phyloP scores from a whole-genome alignment of 1,284 basidiomycete species.

The Austropuccinia psidii region DNA sequence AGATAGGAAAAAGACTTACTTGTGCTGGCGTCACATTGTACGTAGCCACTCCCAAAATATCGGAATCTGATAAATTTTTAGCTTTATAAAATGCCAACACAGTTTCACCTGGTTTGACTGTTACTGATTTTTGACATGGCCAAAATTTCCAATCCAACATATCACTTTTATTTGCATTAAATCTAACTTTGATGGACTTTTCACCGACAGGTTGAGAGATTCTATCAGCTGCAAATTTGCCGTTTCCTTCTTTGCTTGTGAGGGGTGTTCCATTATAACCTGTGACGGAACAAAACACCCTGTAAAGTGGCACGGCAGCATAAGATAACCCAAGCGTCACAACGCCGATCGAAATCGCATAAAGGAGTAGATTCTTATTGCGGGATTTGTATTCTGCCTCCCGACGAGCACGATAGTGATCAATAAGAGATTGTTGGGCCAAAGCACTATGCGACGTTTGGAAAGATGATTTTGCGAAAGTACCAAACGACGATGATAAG shows the following conservation, averaged over 20 bases:
- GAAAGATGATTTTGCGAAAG: too few relatives aligned
- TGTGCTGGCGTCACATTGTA: constrained; percentile 92
- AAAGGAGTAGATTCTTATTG: constrained; percentile 68
- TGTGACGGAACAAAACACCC: constrained; percentile 94
- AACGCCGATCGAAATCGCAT: constrained; percentile 67
- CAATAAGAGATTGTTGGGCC: neutral
- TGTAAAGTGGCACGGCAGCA: constrained; percentile 92
- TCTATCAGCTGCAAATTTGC: constrained; percentile 49
- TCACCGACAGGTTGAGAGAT: constrained; percentile 62
- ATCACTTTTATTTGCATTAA: constrained; percentile 85
- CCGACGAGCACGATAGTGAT: constrained; percentile 10
- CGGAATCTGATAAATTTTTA: constrained; percentile 71
- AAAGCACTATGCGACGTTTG: too few relatives aligned
- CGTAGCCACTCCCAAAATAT: constrained; percentile 96
- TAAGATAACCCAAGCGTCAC: constrained; percentile 77
- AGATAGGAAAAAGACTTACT: constrained; percentile 53
- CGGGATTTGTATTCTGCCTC: constrained; percentile 37
- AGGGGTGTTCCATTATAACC: constrained; percentile 93
- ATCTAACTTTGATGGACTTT: constrained; percentile 72
- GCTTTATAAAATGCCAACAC: constrained; percentile 95
- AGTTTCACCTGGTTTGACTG: constrained; percentile 89
- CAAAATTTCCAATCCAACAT: constrained; percentile 87
- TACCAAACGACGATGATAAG: too few relatives aligned
- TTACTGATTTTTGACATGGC: constrained; percentile 82
- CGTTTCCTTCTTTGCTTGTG: constrained; percentile 49